Percentiles rank a stretch among this genome's conserved stretches.
Evolutionary conservation across 176 grass and related monocot species (phyloP).

Genomic region (Triticum dicoccoides): DNA sequence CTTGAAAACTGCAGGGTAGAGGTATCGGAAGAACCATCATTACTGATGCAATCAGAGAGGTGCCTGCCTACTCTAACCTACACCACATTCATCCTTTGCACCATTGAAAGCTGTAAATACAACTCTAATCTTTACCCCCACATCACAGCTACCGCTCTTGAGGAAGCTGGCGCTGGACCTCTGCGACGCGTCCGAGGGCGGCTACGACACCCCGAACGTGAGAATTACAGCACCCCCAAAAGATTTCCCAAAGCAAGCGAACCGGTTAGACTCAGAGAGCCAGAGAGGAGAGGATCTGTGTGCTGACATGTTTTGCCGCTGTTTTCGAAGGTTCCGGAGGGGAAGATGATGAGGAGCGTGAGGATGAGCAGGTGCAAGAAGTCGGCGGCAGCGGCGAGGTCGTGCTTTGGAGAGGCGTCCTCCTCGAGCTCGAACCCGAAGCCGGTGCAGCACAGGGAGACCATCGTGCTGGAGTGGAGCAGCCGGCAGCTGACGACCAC

Average conservation of each 20-base stretch:
- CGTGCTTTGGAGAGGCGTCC: conserved; percentile 12
- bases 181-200: conserved; percentile 72
- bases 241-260: not conserved
- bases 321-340: conserved; percentile 39
- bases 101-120: too few relatives aligned
- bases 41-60: conserved; percentile 55
- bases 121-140: too few relatives aligned
- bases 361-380: conserved; percentile 76
- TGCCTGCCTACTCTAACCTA: not conserved
- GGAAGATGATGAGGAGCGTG: conserved; percentile 40
- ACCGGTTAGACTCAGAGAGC: too few relatives aligned
- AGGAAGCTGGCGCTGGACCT: conserved; percentile 67
- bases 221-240: not conserved
- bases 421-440: not conserved
- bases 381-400: not conserved
- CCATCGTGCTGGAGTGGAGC: conserved; percentile 71
- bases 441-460: conserved; percentile 78
- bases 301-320: not conserved
- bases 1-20: conserved; percentile 49
- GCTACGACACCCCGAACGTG: conserved; percentile 70
- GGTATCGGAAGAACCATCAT: conserved; percentile 66
- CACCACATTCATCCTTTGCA: not conserved
- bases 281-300: too few relatives aligned
- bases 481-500: conserved; percentile 48
- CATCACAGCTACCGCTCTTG: conserved; percentile 58